phyloP scores from a whole-genome alignment of 83 land plant species.

The Diphasiastrum complanatum region DNA sequence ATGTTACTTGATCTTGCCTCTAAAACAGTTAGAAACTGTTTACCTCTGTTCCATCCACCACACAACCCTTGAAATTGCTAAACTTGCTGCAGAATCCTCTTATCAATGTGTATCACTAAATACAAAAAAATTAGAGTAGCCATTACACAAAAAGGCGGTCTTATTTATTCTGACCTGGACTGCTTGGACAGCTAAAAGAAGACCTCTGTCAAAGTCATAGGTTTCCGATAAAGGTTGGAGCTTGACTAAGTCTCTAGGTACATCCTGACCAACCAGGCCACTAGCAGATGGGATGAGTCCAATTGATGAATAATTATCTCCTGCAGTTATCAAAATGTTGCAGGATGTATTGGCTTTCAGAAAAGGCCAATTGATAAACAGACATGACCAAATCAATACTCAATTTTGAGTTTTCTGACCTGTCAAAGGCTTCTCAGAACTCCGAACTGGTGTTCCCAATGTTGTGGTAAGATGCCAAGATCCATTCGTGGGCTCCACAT shows the following conservation, averaged over 20 bases:
- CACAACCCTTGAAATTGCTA: no score
- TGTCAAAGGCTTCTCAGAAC: conserved; percentile 12
- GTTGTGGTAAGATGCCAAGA: conserved; percentile 71
- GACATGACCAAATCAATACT: neutral
- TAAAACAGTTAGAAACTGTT: no score
- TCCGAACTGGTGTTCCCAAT: conserved; percentile 29
- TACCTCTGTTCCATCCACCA: no score
- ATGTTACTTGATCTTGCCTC: no score
- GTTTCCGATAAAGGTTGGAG: conserved; percentile 93
- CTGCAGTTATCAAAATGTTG: conserved; percentile 11
- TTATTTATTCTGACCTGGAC: conserved; percentile 51
- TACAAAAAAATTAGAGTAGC: neutral
- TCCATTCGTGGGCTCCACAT: conserved; percentile 66
- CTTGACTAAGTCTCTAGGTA: conserved; percentile 54
- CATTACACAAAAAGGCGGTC: neutral
- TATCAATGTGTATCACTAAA: neutral
- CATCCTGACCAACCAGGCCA: conserved; percentile 18
- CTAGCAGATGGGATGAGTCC: neutral
- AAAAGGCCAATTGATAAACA: no score
- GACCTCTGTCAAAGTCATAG: conserved; percentile 88
- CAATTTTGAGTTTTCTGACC: conserved; percentile 15
- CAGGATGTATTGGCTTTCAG: no score
- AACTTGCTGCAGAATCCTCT: no score
- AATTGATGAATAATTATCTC: neutral
- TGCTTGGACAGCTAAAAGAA: conserved; percentile 94